Base-by-base conservation (phyloP, 495 filamentous ascomycete genomes). In the Annulohypoxylon maeteangense region DNA sequence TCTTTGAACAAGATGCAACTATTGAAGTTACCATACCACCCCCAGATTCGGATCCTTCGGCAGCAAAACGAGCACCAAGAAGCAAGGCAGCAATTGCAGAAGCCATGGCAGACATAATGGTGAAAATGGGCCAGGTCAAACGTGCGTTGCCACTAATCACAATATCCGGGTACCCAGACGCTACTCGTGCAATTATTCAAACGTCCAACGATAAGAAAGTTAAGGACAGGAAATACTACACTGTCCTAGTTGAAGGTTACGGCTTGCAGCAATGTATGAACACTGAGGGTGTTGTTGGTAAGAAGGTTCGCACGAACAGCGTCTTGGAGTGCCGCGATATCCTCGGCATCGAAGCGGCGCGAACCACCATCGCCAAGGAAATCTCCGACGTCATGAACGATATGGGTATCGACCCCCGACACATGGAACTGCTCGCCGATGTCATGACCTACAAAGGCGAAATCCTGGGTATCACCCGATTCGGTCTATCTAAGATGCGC, bases 381-480 rank as follows among this genome's bases (percentile, higher is more conserved):
- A 97, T 97, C 75, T 81, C 83, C 54, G 78, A 78, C 20, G 94
- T 97, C 76, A 97, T 97, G 93, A 87, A 84, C 48, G 88, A 89
- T 75, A 98, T 99, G 95, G 89, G 89, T 81, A 98, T 99, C 71
- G 95, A 99, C 83, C 95, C 95, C 27, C 91, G 96, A 32, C 95
- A 99, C 85, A 98, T 99, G 94, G 92, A 98, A 78, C 88, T 99
- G 7, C 87, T 99, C 14, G 95, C 95, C n/a, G 96, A 99, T 65
- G 93, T 98, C 36, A 99, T 99, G 95, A 99, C 95, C 5, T 98
- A 95, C 86, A 97, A 97, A 81, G 95, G 95, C 51, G 95, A 98
- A 68, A 92, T 98, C 0, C 87, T 97, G n/a, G 95, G 95, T 36
- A 99, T 99, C 76, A 99, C 95, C 7, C 90, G 95, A 23, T 98